phyloP scores from a whole-genome alignment of 495 filamentous ascomycete species.

The Lophium mytilinum region DNA sequence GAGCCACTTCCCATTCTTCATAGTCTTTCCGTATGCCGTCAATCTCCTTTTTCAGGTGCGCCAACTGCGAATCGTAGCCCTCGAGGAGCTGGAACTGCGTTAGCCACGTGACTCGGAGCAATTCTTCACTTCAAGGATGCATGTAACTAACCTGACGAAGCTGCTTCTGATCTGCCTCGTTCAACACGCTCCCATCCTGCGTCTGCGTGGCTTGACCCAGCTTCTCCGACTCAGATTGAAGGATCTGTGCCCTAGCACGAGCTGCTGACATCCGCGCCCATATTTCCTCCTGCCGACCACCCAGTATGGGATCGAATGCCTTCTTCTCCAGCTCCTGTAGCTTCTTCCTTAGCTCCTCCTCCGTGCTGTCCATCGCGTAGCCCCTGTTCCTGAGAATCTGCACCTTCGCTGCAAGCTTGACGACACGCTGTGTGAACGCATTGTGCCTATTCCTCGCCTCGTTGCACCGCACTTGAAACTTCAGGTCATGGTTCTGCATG shows the following conservation, averaged over 20 bases:
- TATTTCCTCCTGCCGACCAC: conserved; percentile 82
- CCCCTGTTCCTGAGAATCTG: conserved; percentile 87
- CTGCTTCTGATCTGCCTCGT: conserved; percentile 69
- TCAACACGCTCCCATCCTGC: conserved; percentile 49
- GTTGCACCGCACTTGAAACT: conserved; percentile 67
- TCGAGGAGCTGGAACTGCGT: conserved; percentile 62
- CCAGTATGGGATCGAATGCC: conserved; percentile 76
- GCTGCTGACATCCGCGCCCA: conserved; percentile 91
- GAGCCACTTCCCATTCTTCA: conserved; percentile 57
- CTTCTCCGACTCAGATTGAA: conserved; percentile 73
- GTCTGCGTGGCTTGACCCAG: conserved; percentile 41
- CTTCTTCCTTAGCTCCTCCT: conserved; percentile 86
- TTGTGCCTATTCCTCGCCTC: conserved; percentile 76
- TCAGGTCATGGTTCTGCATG: conserved; percentile 72
- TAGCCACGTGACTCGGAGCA: background rate
- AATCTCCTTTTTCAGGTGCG: conserved; percentile 75
- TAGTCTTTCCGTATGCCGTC: conserved; percentile 71
- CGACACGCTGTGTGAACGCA: conserved; percentile 68
- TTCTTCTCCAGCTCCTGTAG: conserved; percentile 62
- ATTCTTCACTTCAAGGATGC: background rate
- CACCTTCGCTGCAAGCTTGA: conserved; percentile 80
- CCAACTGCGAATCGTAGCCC: conserved; percentile 81
- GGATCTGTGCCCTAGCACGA: conserved; percentile 64
- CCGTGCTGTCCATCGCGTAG: conserved; percentile 82
- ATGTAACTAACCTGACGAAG: conserved; percentile 67